Base-by-base conservation (phyloP, 2,329 filamentous ascomycete genomes). In the Pseudogymnoascus destructans region DNA sequence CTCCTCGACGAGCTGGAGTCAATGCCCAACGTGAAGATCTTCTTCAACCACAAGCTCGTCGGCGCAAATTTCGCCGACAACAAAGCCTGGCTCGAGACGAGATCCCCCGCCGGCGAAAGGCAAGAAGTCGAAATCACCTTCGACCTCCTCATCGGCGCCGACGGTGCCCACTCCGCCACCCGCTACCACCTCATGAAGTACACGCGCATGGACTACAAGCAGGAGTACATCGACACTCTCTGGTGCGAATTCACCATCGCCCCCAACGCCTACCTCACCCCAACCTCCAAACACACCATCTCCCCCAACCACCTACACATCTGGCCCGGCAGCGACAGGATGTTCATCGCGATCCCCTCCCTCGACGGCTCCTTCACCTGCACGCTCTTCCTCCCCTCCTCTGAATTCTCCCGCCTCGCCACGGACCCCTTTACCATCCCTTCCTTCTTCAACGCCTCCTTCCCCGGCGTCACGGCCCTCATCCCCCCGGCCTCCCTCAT, bases 161-260 rank as follows among this genome's bases (percentile, higher is more conserved):
- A 98, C 67, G 93, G 93, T 6, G 93, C 93, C 0, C 92, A 98
- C 72, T 97, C 92, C 0, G 85, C 90, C 42, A 85, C 91, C 3
- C 80, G 93, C 57, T 95, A 89, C 69, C 90, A 97, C 68, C 75
- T 98, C 73, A 98, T 98, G 92, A 97, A 97, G 73, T 96, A 82
- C 66, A 81, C 86, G 0, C 83, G 87, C 9, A 89, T 97, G 81
- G 83, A 93, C 72, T 98, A 95, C 68, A 79, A 87, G 65, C 93
- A 98, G 69, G 83, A 89, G 66, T 98, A 98, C 70, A 93, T 98
- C 68, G 92, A 97, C 71, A 93, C 91, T 0, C 74, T 97, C 4
- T 98, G 93, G 93, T 97, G 92, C 70, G 93, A 98, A 69, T 97
- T 98, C 69, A 84, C 84, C 55, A 89, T 98, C 61, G 75, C 80